Evolutionary conservation across 345 rosid species (phyloP), one percentile per base, ranked within the genome.

Genomic region (Gossypium sturtianum): DNA sequence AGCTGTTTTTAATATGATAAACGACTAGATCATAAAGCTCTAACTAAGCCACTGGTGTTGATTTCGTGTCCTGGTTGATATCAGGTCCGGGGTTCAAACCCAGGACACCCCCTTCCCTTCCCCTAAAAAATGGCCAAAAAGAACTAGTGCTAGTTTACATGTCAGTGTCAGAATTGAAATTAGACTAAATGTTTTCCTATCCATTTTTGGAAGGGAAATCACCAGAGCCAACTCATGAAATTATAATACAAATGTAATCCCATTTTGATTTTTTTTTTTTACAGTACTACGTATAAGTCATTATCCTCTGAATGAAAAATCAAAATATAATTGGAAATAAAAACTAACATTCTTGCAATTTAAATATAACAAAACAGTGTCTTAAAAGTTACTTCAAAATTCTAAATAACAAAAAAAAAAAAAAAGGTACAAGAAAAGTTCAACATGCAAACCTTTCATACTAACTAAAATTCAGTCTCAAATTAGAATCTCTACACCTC

Each of bases 391-490:
- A 67, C 13, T 65, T 34, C 12, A 25, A 54, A 45, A 17, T 44
- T 71, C 59, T 25, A 64, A 43, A 4, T 1, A 34, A 12, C 12
- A 5, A 44, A 44, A 19, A 38, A 19, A 74, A 5, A 43, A 19
- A 19, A 38, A 19, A 74, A 49, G 3, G 7, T 34, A 34, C 1
- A 34, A 5, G 7, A 2, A 44, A 20, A n/a, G 44, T 25, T 10
- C 66, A 34, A 15, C 47, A 19, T 47, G 63, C 47, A 59, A 34
- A 49, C 66, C 54, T 43, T 64, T 71, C 75, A n/a, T 71, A 58
- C 48, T 52, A 54, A 38, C 48, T 38, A 29, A 20, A 51, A 54
- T 58, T 58, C 41, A 12, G 9, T 34, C 20, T 22, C 0, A 72
- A 71, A 38, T 56, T 41, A 8, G 22, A 45, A 47, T n/a, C 27